Conservation (phyloP, 108 stramenopile species). For the Asterionellopsis glacialis region DNA sequence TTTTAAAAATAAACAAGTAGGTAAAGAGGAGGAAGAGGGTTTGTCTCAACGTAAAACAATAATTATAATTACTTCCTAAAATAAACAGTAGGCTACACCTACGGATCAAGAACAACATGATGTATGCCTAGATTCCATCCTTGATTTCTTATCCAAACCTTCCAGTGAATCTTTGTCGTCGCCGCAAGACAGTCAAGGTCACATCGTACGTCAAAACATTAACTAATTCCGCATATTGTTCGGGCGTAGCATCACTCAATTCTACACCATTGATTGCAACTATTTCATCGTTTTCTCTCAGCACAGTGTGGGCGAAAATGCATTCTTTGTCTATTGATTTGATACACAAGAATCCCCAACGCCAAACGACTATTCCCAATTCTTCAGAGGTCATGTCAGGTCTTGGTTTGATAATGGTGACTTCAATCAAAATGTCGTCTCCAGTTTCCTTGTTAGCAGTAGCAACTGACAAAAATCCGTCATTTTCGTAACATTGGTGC, state of each 20-base stretch:
- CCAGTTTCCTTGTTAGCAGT: conserved; percentile 26
- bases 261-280: conserved; percentile 40
- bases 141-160: conserved; percentile 21
- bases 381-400: conserved; percentile 39
- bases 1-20: too few species aligned
- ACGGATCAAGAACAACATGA: too few species aligned
- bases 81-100: too few species aligned
- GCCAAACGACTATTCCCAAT: conserved; percentile 40
- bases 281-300: conserved; percentile 37
- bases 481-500: conserved; percentile 14
- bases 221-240: conserved; percentile 23
- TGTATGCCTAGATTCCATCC: too few species aligned
- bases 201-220: conserved; percentile 30
- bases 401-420: conserved; percentile 42
- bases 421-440: conserved; percentile 36
- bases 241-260: conserved; percentile 20
- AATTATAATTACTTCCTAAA: too few species aligned
- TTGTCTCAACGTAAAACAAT: too few species aligned
- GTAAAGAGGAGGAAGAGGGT: too few species aligned
- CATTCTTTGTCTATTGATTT: conserved; percentile 20
- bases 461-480: conserved; percentile 21
- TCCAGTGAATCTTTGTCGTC: conserved; percentile 39
- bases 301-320: conserved; percentile 27
- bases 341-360: conserved; percentile 38
- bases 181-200: conserved; percentile 30